Evolutionary conservation across 768 basidiomycete species (phyloP).

Genomic region (Amylocystis lapponica): DNA sequence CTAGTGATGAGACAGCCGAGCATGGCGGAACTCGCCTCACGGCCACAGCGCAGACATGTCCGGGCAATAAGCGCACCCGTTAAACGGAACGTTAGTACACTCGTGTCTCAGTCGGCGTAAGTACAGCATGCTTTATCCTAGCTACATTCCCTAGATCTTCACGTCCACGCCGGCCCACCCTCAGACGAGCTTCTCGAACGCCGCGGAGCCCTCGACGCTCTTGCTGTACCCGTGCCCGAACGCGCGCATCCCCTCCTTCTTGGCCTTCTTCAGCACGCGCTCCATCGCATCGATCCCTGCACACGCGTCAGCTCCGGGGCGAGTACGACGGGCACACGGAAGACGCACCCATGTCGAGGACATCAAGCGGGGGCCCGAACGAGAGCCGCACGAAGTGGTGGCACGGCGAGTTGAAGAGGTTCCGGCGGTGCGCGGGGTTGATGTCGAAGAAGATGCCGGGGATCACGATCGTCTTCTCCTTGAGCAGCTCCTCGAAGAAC

Average conservation of each 20-base stretch:
- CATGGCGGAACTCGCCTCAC: too few relatives aligned
- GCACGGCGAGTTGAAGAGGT: constrained; percentile 86
- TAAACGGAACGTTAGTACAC: too few relatives aligned
- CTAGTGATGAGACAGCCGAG: too few relatives aligned
- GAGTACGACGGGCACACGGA: neutral
- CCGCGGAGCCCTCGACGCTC: constrained; percentile 37
- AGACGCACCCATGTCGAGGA: constrained; percentile 64
- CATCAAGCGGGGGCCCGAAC: constrained; percentile 77
- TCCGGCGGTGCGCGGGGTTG: constrained; percentile 75
- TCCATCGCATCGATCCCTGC: constrained; percentile 82
- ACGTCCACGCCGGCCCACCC: too few relatives aligned
- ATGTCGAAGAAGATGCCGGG: constrained; percentile 91
- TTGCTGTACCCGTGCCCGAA: constrained; percentile 73
- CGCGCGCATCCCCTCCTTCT: constrained; percentile 48
- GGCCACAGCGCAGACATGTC: too few relatives aligned
- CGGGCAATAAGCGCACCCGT: too few relatives aligned
- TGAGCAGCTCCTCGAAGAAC: constrained; percentile 92
- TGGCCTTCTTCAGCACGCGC: constrained; percentile 67
- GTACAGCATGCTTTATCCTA: too few relatives aligned
- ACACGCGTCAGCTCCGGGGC: neutral
- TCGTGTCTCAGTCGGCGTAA: too few relatives aligned
- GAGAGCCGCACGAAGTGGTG: constrained; percentile 86
- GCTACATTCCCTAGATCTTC: too few relatives aligned
- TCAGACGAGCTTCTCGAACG: constrained; percentile 12
- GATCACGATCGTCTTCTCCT: constrained; percentile 86